Percentiles rank a stretch among this genome's conserved stretches.
Conservation (phyloP, 2,329 filamentous ascomycete species). For the Pestalotiopsis sp. region DNA sequence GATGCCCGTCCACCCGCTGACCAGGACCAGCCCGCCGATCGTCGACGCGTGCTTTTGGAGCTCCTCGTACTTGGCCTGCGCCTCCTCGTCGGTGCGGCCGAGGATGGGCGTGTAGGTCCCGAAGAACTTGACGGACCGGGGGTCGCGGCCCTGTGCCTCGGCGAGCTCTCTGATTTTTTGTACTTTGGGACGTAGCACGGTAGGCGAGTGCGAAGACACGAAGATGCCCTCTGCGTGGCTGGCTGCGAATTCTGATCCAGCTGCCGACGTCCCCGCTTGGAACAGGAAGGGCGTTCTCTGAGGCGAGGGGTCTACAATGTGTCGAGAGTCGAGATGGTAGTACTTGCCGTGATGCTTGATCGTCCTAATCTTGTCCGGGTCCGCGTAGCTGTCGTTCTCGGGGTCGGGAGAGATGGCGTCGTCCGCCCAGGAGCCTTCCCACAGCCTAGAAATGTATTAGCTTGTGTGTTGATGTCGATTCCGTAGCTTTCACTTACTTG, state of each 20-base stretch:
- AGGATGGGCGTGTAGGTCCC: constrained; percentile 52
- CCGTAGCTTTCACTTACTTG: constrained; percentile 45
- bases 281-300: constrained; percentile 61
- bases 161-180: constrained; percentile 55
- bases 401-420: constrained; percentile 58
- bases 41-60: constrained; percentile 54
- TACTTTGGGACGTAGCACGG: constrained; percentile 51
- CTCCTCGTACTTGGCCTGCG: constrained; percentile 52
- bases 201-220: constrained; percentile 54
- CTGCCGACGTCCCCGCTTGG: constrained; percentile 61
- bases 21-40: constrained; percentile 56
- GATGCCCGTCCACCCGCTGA: constrained; percentile 63
- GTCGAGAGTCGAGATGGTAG: constrained; percentile 45
- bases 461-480: neutral
- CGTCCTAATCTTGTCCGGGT: constrained; percentile 60
- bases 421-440: constrained; percentile 59
- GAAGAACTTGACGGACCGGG: constrained; percentile 59
- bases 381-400: constrained; percentile 57
- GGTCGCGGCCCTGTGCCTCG: constrained; percentile 54
- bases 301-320: constrained; percentile 57
- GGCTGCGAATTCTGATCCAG: constrained; percentile 57
- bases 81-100: constrained; percentile 54
- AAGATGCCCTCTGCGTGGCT: constrained; percentile 64
- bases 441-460: constrained; percentile 38
- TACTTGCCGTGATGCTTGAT: constrained; percentile 65